phyloP scores from a whole-genome alignment of 1,284 basidiomycete genomes.

The Mycena sp. region DNA sequence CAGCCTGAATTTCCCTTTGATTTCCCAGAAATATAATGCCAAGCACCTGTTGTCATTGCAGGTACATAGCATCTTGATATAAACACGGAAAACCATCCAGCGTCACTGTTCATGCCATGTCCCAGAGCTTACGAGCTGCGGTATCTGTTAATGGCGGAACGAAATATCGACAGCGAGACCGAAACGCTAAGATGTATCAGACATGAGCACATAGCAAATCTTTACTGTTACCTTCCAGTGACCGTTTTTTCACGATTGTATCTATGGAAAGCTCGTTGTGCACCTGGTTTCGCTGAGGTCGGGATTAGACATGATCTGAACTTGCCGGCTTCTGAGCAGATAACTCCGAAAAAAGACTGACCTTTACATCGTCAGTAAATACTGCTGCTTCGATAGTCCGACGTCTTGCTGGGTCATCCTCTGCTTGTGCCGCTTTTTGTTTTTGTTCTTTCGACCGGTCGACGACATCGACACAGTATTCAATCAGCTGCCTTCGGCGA shows the following conservation, averaged over 20 bases:
- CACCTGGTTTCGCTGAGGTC: slow-evolving; percentile 75
- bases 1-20: too few relatives aligned
- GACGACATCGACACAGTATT: slow-evolving; percentile 81
- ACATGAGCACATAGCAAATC: slow-evolving; percentile 18
- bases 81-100: too few relatives aligned
- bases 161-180: slow-evolving; percentile 86
- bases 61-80: too few relatives aligned
- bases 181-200: slow-evolving; percentile 67
- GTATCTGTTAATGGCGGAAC: slow-evolving; percentile 69
- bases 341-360: slow-evolving; percentile 45
- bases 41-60: too few relatives aligned
- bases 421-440: slow-evolving; percentile 54
- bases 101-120: too few relatives aligned
- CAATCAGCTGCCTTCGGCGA: slow-evolving; percentile 78
- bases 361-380: slow-evolving; percentile 82
- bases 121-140: slow-evolving; percentile 79
- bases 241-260: slow-evolving; percentile 80
- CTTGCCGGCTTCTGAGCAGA: too few relatives aligned
- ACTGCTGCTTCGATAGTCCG: slow-evolving; percentile 64
- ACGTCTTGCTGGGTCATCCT: slow-evolving; percentile 54
- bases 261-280: slow-evolving; percentile 85
- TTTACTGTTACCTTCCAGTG: slow-evolving; percentile 73
- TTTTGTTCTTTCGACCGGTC: slow-evolving; percentile 73
- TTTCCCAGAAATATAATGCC: too few relatives aligned
- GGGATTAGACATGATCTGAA: background rate